phyloP scores from a whole-genome alignment of 2,329 filamentous ascomycete species.

The Simplicillium aogashimaense region DNA sequence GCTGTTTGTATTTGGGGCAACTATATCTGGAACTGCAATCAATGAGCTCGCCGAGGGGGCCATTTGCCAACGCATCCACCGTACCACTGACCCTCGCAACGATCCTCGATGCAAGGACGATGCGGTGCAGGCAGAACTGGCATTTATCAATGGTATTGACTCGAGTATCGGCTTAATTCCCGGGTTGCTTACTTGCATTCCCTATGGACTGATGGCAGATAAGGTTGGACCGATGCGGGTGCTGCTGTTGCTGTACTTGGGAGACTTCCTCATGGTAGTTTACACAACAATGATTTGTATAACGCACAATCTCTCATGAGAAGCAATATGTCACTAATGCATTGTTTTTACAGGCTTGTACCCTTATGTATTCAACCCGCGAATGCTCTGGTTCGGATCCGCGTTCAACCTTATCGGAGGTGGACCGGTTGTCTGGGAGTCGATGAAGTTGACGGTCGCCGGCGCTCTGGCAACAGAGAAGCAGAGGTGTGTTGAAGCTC shows the following conservation, averaged over 20 bases:
- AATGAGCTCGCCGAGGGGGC: conserved; percentile 4
- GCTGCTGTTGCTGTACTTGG: conserved; percentile 1
- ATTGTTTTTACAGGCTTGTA: background rate
- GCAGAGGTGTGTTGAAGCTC: conserved; percentile 1
- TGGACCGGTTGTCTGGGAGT: background rate
- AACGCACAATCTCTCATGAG: no score
- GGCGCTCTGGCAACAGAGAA: conserved; percentile 3
- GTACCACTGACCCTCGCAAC: conserved; percentile 2
- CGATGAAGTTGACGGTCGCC: conserved; percentile 2
- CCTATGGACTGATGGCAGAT: conserved; percentile 4
- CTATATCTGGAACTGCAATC: background rate
- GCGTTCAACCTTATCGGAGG: conserved; percentile 5
- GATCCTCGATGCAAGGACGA: conserved; percentile 5
- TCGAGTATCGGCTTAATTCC: conserved; percentile 2
- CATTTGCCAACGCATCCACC: background rate
- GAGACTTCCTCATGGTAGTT: background rate
- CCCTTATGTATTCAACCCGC: background rate
- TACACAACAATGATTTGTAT: background rate
- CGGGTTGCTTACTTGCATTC: conserved; percentile 3
- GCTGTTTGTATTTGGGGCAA: no score
- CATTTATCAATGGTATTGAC: conserved; percentile 4
- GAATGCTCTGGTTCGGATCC: background rate
- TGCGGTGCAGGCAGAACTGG: conserved; percentile 3
- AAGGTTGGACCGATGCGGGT: conserved; percentile 2
- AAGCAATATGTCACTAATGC: no score